Base-by-base conservation (phyloP, 1,139 yeast genomes). In the Meyerozyma guilliermondii region DNA sequence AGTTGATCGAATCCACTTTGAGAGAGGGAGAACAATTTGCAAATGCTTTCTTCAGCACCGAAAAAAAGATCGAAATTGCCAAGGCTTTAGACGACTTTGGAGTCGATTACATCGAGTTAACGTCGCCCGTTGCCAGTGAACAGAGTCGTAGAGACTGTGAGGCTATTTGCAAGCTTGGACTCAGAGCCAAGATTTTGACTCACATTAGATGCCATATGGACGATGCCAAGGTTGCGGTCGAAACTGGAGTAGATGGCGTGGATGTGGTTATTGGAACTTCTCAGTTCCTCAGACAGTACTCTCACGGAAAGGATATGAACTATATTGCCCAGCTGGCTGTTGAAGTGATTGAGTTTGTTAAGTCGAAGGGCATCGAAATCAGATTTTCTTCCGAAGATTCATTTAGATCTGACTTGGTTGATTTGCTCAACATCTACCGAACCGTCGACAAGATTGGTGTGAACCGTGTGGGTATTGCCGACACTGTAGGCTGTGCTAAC, bases 21-120 rank as follows among this genome's bases (percentile, higher is more conserved):
- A 83, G 98, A 76, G 98, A 92, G 69, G 98, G 98, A 64, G 98
- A 92, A 70, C 98, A 92, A 66, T 92, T 92, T 63, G 97, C 98
- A 59, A 92, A 91, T 62, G 96, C 98, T 9, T 92, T 91, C 67
- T 92, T 92, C 71, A 74, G 82, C 56, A 89, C 98, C 39, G 98
- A 87, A 62, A 92, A 88, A 76, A 92, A 92, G 75, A 91, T 92
- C 52, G 97, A 91, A 66, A 92, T 92, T 51, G 98, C 98, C 57
- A 91, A 85, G 75, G 98, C 98, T 14, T 74, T 92, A 50, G 98
- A 91, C 64, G 98, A 91, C 59, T 92, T 92, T 60, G 98, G 98
- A 55, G 98, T 89, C 42, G 98, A 92, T 68, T 92, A 92, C 72
- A 92, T 92, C 54, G 98, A 92, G 70, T 78, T 92, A 62, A 92